Base-by-base conservation (phyloP, 805 yeast species). In the Kuraishia ogatae region DNA sequence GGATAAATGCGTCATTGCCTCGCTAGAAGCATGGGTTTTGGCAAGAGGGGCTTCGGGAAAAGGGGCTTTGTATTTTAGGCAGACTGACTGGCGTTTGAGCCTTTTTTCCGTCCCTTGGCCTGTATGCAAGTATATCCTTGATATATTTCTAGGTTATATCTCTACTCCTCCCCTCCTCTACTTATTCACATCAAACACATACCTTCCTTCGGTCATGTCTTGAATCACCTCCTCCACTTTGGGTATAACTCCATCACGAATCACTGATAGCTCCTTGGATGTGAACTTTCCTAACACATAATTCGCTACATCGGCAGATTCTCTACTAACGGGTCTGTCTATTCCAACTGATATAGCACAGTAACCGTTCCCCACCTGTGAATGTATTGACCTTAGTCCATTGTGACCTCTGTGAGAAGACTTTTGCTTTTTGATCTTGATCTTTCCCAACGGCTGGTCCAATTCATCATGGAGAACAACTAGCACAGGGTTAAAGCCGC, bases 391-490 rank as follows among this genome's bases (percentile, higher is more conserved):
- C 58, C 78, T 77, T 26, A 92, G 72, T 0, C 97, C 97, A 64
- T 89, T 90, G 63, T 92, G 98, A 0, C 97, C 97, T 50, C 94
- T 73, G 17, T 83, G 76, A 49, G 89, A 80, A 0, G 85, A 74
- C 1, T 81, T 79, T 15, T 82, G 84, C 19, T 71, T 72, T 51
- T 93, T 74, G 1, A 86, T 65, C 61, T 86, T 86, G 21, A 83
- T 72, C 54, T 81, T 79, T 0, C 97, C 97, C 2, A 84, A 60
- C 0, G 78, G 79, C 15, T 84, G 65, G 57, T 83, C 85, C 50
- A 91, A 65, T 60, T 92, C 97, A 66, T 92, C 97, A 64, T 89
- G 96, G 1, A 91, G 62, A 0, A 90, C 78, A 1, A 90, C 74
- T 56, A 83, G 71, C 8, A 64, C 69, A 2, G 79, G 73, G 52